Conservation (phyloP, 2,329 filamentous ascomycete genomes). For the Colletotrichum australisinense region DNA sequence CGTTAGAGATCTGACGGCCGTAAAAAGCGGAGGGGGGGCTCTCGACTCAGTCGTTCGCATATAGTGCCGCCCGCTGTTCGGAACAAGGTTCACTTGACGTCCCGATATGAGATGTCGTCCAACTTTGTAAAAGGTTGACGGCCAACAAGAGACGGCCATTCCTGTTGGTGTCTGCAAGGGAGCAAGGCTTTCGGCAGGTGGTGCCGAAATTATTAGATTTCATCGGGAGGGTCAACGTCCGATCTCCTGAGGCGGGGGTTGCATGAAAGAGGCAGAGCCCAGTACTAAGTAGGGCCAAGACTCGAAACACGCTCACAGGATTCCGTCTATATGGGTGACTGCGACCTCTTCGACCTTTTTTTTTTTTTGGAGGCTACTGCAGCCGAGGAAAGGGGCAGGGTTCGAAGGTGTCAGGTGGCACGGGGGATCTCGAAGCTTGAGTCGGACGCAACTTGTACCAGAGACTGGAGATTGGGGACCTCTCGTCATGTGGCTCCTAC, state of each 20-base stretch:
- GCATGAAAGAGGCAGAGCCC: conserved; percentile 19
- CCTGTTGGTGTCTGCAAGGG: conserved; percentile 4
- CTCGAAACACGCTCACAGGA: conserved; percentile 30
- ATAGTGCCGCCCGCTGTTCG: conserved; percentile 4
- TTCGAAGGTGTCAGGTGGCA: not conserved
- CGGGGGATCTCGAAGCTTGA: not conserved
- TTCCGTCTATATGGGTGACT: not conserved
- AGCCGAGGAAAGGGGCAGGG: not conserved
- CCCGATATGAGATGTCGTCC: conserved; percentile 27
- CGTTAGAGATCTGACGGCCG: not conserved
- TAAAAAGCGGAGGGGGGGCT: not conserved
- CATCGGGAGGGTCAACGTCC: conserved; percentile 27
- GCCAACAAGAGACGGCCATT: not conserved
- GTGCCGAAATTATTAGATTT: conserved; percentile 16
- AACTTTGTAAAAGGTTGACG: not conserved
- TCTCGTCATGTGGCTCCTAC: not conserved
- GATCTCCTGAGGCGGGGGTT: conserved; percentile 16
- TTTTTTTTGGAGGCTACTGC: not conserved
- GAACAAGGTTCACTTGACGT: conserved; percentile 27
- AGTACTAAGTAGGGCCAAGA: not conserved
- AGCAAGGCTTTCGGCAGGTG: conserved; percentile 2
- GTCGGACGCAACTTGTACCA: not conserved
- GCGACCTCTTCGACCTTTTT: not conserved
- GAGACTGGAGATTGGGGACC: not conserved
- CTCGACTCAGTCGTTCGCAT: not conserved